Base-by-base conservation (phyloP, 768 basidiomycete genomes). In the Melanogaster broomeanus region DNA sequence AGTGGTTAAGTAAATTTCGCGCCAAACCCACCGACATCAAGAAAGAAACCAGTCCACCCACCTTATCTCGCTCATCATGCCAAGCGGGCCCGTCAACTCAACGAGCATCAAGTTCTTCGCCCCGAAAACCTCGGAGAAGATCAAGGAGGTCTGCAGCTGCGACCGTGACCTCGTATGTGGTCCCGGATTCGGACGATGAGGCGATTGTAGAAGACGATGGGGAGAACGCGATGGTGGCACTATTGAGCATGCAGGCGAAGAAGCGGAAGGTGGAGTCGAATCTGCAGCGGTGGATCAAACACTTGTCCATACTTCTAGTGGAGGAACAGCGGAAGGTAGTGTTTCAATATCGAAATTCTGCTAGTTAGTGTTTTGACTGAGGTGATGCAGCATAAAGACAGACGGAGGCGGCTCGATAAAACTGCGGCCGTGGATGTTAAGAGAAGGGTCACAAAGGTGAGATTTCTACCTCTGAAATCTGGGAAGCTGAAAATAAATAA, bases 181-280 rank as follows among this genome's bases (percentile, higher is more conserved):
- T 85, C 15, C 84, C 86, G 1, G 84, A 84, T 63, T 89, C 86
- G 12, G 87, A 88, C 59, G 87, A 88, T 51, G 88, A 88, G 56
- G 71, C 67, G 9, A 80, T 80, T 34, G 69, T 60, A 7, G 72
- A 70, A 27, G 74, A 75, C 37, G 64, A 71, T 18, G 66, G 71
- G 22, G 68, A 70, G 34, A 66, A 66, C 41, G 67, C 64, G 18
- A 64, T 72, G 57, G 63, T 62, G 48, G 55, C 51, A 18, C 54
- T 61, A 28, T 64, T 63, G 50, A 67, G 61, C 19, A 54, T 69
- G 52, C 64, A 69, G 42, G 62, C 65, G 24, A 67, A 71, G 48
- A 74, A 72, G 56, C 66, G 69, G 45, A 70, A 66, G 37, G 72
- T 68, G 4, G 77, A 79, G 56, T 72, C 75, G 10, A 72, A 77